These are phyloP conservation scores for Podila minutissima DNA, from an alignment of 192 early-diverging fungal genomes.

Conservation along the genomic window DNA sequence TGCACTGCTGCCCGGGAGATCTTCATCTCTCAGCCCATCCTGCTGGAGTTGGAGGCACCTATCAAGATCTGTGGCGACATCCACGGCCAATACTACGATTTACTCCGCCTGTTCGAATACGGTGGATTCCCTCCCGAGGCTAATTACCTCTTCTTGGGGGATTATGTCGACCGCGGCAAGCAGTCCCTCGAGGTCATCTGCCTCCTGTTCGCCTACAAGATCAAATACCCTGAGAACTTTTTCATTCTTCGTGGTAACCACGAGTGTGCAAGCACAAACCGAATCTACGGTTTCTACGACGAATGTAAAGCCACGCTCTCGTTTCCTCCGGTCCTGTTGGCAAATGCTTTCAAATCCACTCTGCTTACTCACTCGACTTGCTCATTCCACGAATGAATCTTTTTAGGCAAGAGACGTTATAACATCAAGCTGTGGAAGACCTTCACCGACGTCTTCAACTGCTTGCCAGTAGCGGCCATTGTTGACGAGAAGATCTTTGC, in stretches of 20 bases:
- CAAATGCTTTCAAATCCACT: not conserved
- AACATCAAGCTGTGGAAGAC: constrained; percentile 99
- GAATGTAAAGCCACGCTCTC: constrained; percentile 74
- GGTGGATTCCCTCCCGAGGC: constrained; percentile 98
- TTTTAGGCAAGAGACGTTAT: constrained; percentile 91
- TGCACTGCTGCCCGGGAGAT: constrained; percentile 95
- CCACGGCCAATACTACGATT: constrained; percentile 98
- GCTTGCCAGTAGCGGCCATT: constrained; percentile 96
- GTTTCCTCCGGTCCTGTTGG: constrained; percentile 2
- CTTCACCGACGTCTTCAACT: constrained; percentile 99
- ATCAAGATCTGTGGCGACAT: constrained; percentile 96
- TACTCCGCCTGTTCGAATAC: constrained; percentile 96
- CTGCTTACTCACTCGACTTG: not conserved
- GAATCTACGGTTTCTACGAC: constrained; percentile 99
- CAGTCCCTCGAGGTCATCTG: constrained; percentile 99
- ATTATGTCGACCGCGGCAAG: constrained; percentile 98
- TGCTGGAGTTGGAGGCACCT: constrained; percentile 93
- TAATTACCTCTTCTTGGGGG: constrained; percentile 97
- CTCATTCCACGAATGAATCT: not conserved
- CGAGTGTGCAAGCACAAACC: constrained; percentile 96
- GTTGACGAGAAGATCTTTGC: constrained; percentile 99
- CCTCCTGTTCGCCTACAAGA: constrained; percentile 96
- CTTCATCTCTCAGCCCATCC: constrained; percentile 92
- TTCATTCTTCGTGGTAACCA: constrained; percentile 99
- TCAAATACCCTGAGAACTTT: constrained; percentile 99